Percentiles rank a stretch among this genome's conserved stretches.
Conservation (phyloP, 2,329 filamentous ascomycete species). For the Penicillium thymicola region DNA sequence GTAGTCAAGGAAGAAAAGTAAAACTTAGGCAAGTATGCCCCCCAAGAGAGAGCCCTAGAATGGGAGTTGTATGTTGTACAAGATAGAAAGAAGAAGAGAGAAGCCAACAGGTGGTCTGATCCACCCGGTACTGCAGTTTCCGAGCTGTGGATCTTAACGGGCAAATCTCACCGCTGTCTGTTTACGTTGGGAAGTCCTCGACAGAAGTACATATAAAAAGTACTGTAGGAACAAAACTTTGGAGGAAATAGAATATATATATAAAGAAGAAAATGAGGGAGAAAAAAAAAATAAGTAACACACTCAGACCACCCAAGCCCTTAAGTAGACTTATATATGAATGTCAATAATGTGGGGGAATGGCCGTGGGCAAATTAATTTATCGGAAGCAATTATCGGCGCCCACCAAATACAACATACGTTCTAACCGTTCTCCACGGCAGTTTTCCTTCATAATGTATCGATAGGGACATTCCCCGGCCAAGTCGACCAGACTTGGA, state of each 20-base stretch:
- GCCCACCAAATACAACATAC: too few species aligned
- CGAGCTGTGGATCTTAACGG: slow-evolving; percentile 2
- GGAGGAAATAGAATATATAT: not conserved
- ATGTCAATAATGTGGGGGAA: not conserved
- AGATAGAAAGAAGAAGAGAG: slow-evolving; percentile 4
- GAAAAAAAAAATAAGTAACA: not conserved
- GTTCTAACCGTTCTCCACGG: not conserved
- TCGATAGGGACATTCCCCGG: not conserved
- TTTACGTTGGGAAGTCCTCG: not conserved
- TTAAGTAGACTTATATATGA: not conserved
- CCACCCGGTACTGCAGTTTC: not conserved
- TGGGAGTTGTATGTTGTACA: not conserved
- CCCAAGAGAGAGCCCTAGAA: not conserved
- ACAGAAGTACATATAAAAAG: not conserved
- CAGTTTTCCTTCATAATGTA: not conserved
- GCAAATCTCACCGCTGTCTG: slow-evolving; percentile 6
- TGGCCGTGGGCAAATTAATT: not conserved
- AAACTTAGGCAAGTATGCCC: not conserved
- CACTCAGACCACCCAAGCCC: not conserved
- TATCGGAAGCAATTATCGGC: not conserved
- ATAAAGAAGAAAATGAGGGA: not conserved
- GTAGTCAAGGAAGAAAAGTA: not conserved
- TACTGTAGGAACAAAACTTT: not conserved
- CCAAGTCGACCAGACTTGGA: not conserved
- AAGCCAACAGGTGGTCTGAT: slow-evolving; percentile 10